Evolutionary conservation across 108 stramenopile species (phyloP), one percentile per base, ranked within the genome.

Genomic region (Aurantiochytrium sp.): DNA sequence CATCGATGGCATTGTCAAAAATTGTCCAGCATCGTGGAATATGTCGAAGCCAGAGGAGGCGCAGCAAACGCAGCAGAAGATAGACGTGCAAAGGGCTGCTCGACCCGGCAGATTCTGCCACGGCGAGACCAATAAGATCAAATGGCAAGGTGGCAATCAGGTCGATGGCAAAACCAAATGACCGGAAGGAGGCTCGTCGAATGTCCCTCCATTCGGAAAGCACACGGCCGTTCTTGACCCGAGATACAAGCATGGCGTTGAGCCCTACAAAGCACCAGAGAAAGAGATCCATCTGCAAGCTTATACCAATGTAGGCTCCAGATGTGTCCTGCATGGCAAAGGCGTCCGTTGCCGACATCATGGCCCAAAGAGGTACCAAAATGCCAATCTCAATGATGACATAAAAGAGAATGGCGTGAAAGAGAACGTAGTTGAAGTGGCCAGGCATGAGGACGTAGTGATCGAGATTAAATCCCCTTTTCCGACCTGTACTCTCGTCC

Each of bases 381-480:
- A 92, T 35, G 14, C 91, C 60, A n/a, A 72, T 25, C 53, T 89
- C 91, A 23, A 91, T n/a, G 21, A 88, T 45, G 18, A 71, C 72
- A 3, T 87, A 4, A 58, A 93, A 72, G 14, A 87, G 60, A 16
- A 60, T 35, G 28, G 89, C 51, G 43, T 92, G 88, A 92, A 93
- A 95, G 44, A 57, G 64, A 14, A 88, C 60, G 71, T 93, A 58
- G 23, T 60, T 23, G 35, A 28, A 64, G 58, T 51, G 87, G 18
- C 89, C 89, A 21, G 94, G 94, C 12, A 90, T 58, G 58, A 94
- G 88, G 49, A 94, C 72, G 47, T 91, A 90, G 71, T 89, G 91
- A 55, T 91, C 72, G 49, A 12, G 92, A 55, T 42, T 25, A 18
- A 69, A 69, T 0, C 42, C 42, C 42, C 18, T 69, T 83, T 18